phyloP scores from a whole-genome alignment of 176 grass and related monocot species.

The Typha latifolia region DNA sequence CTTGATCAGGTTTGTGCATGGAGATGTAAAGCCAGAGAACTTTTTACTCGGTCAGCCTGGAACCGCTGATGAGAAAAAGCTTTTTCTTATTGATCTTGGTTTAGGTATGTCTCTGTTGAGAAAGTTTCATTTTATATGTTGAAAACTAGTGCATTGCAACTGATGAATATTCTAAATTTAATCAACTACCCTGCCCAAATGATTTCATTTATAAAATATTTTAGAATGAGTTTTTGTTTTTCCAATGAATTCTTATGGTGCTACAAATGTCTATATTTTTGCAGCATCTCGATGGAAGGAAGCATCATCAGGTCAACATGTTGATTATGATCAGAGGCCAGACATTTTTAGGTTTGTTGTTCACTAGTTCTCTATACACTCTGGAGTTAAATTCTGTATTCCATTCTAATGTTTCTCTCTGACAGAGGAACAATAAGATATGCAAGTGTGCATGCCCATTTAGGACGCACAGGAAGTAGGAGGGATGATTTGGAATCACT shows the following conservation, averaged over 20 bases:
- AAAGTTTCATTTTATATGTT: conserved; percentile 8
- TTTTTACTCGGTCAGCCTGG: conserved; percentile 86
- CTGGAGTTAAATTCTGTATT: neutral
- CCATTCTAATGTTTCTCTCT: conserved; percentile 23
- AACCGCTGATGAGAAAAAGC: conserved; percentile 75
- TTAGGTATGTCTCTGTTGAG: conserved; percentile 43
- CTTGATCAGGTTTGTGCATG: conserved; percentile 62
- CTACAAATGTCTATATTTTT: conserved; percentile 24
- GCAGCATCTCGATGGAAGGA: conserved; percentile 76
- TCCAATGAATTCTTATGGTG: conserved; percentile 3
- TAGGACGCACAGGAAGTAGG: conserved; percentile 75
- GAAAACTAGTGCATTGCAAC: neutral
- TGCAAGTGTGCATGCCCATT: conserved; percentile 90
- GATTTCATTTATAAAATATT: neutral
- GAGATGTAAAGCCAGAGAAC: conserved; percentile 91
- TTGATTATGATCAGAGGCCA: conserved; percentile 84
- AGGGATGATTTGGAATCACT: conserved; percentile 92
- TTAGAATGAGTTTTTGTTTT: neutral
- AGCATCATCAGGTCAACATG: conserved; percentile 43
- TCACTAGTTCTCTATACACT: too few species aligned
- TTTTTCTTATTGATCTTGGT: conserved; percentile 90
- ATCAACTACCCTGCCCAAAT: neutral
- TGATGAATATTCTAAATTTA: too few species aligned
- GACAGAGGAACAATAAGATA: conserved; percentile 82
- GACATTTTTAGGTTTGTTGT: conserved; percentile 52